These are phyloP conservation scores for Fragaria iinumae DNA, from an alignment of 306 rosid species.

Conservation along the genomic window DNA sequence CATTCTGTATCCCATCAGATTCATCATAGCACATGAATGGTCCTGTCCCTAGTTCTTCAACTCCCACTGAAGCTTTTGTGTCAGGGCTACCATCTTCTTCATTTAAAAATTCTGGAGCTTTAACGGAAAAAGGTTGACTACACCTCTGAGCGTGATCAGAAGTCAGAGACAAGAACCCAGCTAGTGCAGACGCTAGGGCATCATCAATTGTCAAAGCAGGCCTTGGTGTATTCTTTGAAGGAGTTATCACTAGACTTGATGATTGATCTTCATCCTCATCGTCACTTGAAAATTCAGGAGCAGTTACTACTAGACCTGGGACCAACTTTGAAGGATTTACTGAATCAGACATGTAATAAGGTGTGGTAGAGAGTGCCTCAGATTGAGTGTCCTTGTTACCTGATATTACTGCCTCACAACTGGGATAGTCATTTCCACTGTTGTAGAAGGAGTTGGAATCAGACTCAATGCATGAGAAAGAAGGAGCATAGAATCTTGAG, in stretches of 20 bases:
- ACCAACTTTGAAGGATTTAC: conserved; percentile 39
- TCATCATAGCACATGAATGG: conserved; percentile 27
- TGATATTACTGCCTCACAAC: conserved; percentile 34
- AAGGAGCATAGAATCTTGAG: conserved; percentile 57
- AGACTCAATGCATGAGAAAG: conserved; percentile 51
- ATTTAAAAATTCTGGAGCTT: conserved; percentile 60
- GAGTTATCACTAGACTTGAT: conserved; percentile 21
- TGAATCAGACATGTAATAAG: conserved; percentile 32
- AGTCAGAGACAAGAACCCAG: conserved; percentile 55
- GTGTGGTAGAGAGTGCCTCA: conserved; percentile 31
- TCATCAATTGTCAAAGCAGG: conserved; percentile 59
- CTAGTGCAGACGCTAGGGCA: conserved; percentile 79
- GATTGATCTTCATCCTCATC: conserved; percentile 51
- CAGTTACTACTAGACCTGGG: conserved; percentile 73
- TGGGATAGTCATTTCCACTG: conserved; percentile 34
- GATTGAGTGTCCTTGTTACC: conserved; percentile 34
- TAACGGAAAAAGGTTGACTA: conserved; percentile 37
- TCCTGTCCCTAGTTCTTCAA: conserved; percentile 26
- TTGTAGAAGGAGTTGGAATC: conserved; percentile 46
- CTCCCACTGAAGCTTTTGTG: conserved; percentile 19
- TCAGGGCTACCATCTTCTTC: conserved; percentile 42
- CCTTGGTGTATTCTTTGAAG: conserved; percentile 43
- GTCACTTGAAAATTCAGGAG: conserved; percentile 69
- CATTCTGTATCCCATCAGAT: conserved; percentile 24
- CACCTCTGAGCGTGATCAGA: conserved; percentile 38